Base-by-base conservation (phyloP, 768 basidiomycete genomes). In the Podaxis pistillaris region DNA sequence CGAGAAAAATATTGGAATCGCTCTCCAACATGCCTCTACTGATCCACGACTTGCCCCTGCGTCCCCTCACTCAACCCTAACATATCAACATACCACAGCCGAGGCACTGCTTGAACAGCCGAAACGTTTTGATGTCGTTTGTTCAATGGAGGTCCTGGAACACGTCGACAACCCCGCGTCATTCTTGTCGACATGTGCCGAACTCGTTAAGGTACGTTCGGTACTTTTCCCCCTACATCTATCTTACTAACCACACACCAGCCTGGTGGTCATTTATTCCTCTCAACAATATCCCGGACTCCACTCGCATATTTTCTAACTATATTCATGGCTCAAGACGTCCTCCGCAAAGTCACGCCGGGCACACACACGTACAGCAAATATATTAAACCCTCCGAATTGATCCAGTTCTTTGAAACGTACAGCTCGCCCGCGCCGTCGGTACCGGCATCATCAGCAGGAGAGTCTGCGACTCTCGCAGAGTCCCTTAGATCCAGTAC, bases 91-190 rank as follows among this genome's bases (percentile, higher is more conserved):
- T 68, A 80, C 84, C 0, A 80, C 90, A 0, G 93, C 90, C 0
- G 95, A 98, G 70, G 80, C 80, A 0, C 81, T 99, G 3, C 75
- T 92, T 30, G 70, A 81, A 11, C 86, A 87, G 4, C 72, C 83
- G 13, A 81, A 81, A 67, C 85, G 85, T 56, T 98, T 89, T 71
- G 96, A 98, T 72, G 84, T 95, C 19, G 95, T 99, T 13, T 97
- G 94, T 71, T 91, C 95, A 9, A 93, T 98, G 93, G 97, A 99
- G 74, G 96, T 99, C 7, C 72, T 99, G 33, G 97, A 99, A 76
- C 97, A 99, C 70, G 97, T 99, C 56, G 92, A 97, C 71, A 89
- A 96, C 69, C 96, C 97, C 1, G 80, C 85, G 5, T 81, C 82
- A 6, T 99, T 99, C 73, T 81, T 99, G 54, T 79, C 84, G 30